Base-by-base conservation (phyloP, 768 basidiomycete genomes). In the Boletus eberwhitei region DNA sequence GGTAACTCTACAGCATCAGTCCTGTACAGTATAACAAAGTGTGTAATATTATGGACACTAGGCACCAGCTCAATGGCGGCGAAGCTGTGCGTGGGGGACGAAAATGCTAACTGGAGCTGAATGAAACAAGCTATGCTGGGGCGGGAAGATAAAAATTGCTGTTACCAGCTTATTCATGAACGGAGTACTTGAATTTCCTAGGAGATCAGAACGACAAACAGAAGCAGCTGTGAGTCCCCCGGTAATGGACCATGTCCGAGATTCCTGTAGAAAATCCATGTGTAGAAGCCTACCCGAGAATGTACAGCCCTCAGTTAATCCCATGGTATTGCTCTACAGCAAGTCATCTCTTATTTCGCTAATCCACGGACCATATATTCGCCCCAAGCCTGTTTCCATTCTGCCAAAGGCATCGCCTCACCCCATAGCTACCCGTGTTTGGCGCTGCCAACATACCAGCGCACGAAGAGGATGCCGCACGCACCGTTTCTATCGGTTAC, bases 271-370 rank as follows among this genome's bases (percentile, higher is more conserved):
- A 8, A 24, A 17, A n/a, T 29, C 16, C 24, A 24, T 17, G 17
- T 6, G 24, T 32, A 22, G 49, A 31, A 37, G 42, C 14, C 14
- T 21, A 5, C 14, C 13, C 3, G 8, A 36, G 32, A 43, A 22
- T 31, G 57, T 42, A 59, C 42, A 48, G 46, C 59, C 43, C 43
- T 38, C 24, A n/a, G 14, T 17, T 17, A 24, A 41, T 36, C 12
- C 4, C 21, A 21, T n/a, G 40, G 4, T 55, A 50, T 48, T 9
- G 55, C 42, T 34, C 4, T 40, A 64, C 63, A 64, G 64, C 57
- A 63, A 48, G 29, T 32, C 31, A 12, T 32, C 9, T 32, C 31
- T 32, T 7, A 32, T 7, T 32, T 32, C 31, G 1, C 31, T 12
- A 32, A 32, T 32, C 31, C 9, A 32, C 31, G 9, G 31, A 32